phyloP scores from a whole-genome alignment of 768 basidiomycete species.

The Clathrus columnatus region DNA sequence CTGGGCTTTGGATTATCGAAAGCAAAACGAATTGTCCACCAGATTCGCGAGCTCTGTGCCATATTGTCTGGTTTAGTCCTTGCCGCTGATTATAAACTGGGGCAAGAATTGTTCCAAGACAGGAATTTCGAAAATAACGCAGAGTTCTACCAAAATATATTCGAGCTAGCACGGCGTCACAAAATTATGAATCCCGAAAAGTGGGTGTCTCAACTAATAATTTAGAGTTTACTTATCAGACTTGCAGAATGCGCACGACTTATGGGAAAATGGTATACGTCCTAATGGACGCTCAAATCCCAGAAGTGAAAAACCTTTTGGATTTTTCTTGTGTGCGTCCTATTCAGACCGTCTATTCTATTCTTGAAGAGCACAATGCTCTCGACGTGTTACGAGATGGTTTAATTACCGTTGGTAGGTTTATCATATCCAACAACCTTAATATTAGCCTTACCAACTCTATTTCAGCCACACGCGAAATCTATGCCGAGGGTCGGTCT shows the following conservation, averaged over 20 bases:
- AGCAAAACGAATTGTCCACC: constrained; percentile 79
- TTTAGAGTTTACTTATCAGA: neutral
- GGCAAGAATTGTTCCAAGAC: constrained; percentile 78
- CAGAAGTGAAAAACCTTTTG: constrained; percentile 72
- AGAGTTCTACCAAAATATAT: constrained; percentile 70
- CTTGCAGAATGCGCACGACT: constrained; percentile 58
- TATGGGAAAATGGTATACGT: constrained; percentile 83
- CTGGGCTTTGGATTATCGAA: constrained; percentile 70
- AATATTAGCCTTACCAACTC: neutral
- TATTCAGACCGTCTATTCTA: constrained; percentile 62
- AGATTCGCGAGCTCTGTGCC: constrained; percentile 80
- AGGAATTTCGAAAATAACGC: constrained; percentile 75
- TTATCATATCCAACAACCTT: neutral
- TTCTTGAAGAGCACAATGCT: constrained; percentile 58
- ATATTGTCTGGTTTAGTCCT: constrained; percentile 79
- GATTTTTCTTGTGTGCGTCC: constrained; percentile 71
- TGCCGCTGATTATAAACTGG: constrained; percentile 78
- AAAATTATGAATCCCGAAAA: constrained; percentile 93
- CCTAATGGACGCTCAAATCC: constrained; percentile 77
- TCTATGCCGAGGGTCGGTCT: constrained; percentile 59
- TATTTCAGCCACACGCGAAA: constrained; percentile 63
- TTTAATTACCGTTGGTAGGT: constrained; percentile 40
- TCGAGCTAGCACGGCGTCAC: constrained; percentile 76
- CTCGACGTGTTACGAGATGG: constrained; percentile 68
- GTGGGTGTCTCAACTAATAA: no score